phyloP scores from a whole-genome alignment of 495 filamentous ascomycete genomes.

The Cryomyces minteri region DNA sequence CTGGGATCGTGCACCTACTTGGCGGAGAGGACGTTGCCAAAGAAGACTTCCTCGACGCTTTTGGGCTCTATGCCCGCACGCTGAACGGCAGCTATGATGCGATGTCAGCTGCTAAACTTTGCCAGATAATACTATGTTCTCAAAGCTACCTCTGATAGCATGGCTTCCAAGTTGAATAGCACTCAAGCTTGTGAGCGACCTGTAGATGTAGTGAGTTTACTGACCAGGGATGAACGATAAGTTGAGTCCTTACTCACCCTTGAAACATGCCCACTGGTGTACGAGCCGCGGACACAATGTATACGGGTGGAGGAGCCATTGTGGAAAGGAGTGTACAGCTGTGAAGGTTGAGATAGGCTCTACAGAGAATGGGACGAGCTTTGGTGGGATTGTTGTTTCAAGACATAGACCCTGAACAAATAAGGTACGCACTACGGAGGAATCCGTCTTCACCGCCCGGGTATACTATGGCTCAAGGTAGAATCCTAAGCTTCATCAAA shows the following conservation, averaged over 20 bases:
- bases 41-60: slow-evolving; percentile 88
- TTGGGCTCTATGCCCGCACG: slow-evolving; percentile 68
- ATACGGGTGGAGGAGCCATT: slow-evolving; percentile 44
- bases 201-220: slow-evolving; percentile 17
- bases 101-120: slow-evolving; percentile 3
- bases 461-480: too few relatives aligned
- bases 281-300: slow-evolving; percentile 82
- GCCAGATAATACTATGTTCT: background rate
- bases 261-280: slow-evolving; percentile 88
- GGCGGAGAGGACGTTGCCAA: slow-evolving; percentile 93
- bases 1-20: slow-evolving; percentile 38
- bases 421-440: too few relatives aligned
- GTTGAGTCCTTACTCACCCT: slow-evolving; percentile 38
- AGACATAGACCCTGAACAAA: too few relatives aligned
- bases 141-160: slow-evolving; percentile 64
- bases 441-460: too few relatives aligned
- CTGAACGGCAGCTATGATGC: slow-evolving; percentile 53
- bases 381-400: too few relatives aligned
- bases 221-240: slow-evolving; percentile 2
- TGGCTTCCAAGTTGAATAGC: slow-evolving; percentile 78
- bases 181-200: slow-evolving; percentile 67
- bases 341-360: background rate
- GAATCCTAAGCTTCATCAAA: too few relatives aligned
- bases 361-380: too few relatives aligned
- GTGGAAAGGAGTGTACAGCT: background rate